Evolutionary conservation across 106 monocot genomes (phyloP).

Genomic region (Allium sativum): DNA sequence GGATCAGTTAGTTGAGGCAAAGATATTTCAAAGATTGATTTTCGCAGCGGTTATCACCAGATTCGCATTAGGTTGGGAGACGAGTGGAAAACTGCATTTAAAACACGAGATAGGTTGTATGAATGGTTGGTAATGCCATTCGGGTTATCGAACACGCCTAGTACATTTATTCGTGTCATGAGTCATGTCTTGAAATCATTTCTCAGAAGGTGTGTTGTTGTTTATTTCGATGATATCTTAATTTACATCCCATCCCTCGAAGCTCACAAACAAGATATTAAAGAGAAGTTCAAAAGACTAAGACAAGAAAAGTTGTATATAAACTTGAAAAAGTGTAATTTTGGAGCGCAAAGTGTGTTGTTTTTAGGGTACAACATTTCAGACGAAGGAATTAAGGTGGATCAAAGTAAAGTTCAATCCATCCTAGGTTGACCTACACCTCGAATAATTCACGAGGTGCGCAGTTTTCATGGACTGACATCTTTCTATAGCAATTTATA

Average conservation of each 20-base stretch:
- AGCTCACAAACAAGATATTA: not conserved
- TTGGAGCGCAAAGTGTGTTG: not conserved
- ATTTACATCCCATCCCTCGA: not conserved
- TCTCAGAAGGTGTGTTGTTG: not conserved
- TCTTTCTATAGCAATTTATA: not conserved
- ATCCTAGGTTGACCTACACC: not conserved
- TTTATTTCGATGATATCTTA: constrained; percentile 3
- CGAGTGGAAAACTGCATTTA: not conserved
- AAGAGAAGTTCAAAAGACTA: not conserved
- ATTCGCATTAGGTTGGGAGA: not conserved
- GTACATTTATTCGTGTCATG: not conserved
- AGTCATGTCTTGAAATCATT: not conserved
- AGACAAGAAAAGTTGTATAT: not conserved
- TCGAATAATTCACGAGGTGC: not conserved
- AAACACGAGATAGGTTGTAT: not conserved
- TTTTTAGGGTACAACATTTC: not conserved
- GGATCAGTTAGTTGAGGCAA: not conserved
- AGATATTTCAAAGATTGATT: not conserved
- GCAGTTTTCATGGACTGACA: not conserved
- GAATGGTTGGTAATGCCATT: constrained; percentile 2
- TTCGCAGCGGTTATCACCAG: not conserved
- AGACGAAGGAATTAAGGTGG: not conserved
- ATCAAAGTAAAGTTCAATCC: not conserved
- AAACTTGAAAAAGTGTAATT: not conserved
- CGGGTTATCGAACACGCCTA: not conserved